phyloP scores from a whole-genome alignment of 225 moss, liverwort and hornwort genomes.

The Polytrichum formosum region DNA sequence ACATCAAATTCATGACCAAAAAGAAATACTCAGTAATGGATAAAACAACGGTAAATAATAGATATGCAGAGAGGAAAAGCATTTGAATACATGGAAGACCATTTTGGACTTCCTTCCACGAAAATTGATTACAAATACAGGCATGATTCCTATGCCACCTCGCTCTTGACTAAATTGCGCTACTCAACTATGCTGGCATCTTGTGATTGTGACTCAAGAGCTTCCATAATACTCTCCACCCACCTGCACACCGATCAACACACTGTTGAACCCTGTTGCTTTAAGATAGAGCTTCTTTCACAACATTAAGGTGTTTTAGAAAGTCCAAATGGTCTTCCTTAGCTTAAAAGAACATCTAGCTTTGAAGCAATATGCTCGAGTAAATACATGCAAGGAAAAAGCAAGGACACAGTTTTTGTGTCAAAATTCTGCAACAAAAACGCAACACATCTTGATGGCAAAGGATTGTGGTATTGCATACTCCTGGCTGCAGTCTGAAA shows the following conservation, averaged over 20 bases:
- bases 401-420: too few relatives aligned
- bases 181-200: constrained; percentile 22
- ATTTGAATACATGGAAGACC: too few relatives aligned
- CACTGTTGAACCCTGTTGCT: background rate
- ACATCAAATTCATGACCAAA: too few relatives aligned
- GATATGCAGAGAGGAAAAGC: too few relatives aligned
- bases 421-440: background rate
- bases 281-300: background rate
- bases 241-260: constrained; percentile 50
- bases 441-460: background rate
- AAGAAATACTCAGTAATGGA: too few relatives aligned
- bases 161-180: background rate
- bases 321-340: background rate
- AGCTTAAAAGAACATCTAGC: background rate
- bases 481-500: too few relatives aligned
- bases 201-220: constrained; percentile 41
- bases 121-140: too few relatives aligned
- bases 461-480: too few relatives aligned
- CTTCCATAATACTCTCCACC: constrained; percentile 88
- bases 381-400: too few relatives aligned
- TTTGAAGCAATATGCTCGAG: background rate
- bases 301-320: background rate
- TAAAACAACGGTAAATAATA: too few relatives aligned
- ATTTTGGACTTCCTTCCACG: too few relatives aligned
- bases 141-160: too few relatives aligned